These are phyloP conservation scores for Gracilaria gracilis DNA, from an alignment of 23 red algal genomes.

Conservation along the genomic window DNA sequence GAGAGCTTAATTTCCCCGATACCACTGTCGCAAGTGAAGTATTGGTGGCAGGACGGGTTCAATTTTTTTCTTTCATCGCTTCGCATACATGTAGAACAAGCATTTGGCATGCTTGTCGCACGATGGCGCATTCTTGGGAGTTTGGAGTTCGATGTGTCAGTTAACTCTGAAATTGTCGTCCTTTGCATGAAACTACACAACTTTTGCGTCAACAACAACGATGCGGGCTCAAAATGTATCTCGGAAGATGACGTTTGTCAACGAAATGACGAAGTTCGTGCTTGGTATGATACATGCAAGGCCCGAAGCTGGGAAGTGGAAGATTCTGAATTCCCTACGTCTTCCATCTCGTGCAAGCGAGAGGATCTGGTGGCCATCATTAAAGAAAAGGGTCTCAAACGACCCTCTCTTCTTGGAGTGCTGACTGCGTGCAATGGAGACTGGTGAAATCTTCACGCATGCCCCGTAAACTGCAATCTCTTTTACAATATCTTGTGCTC, in stretches of 20 bases:
- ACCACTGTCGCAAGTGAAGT: neutral
- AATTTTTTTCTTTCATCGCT: slow-evolving; percentile 30
- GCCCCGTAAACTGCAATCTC: too few relatives aligned
- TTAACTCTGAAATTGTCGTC: neutral
- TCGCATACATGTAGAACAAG: slow-evolving; percentile 21
- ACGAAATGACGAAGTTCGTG: neutral
- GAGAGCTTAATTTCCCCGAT: slow-evolving; percentile 10
- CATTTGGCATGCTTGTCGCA: slow-evolving; percentile 2
- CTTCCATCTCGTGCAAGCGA: too few relatives aligned
- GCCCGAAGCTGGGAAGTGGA: neutral
- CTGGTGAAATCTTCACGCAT: too few relatives aligned
- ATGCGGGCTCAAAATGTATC: neutral
- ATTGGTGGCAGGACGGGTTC: neutral
- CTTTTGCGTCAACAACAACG: neutral
- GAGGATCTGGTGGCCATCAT: neutral
- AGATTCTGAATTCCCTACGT: neutral
- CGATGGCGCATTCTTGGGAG: neutral
- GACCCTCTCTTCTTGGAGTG: neutral
- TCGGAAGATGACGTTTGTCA: neutral
- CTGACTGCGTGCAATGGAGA: too few relatives aligned
- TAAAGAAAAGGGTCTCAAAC: neutral
- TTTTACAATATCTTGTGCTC: too few relatives aligned
- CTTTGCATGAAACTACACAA: neutral
- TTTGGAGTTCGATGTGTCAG: neutral
- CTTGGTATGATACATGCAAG: neutral